A percentile compares a stretch with the other conserved stretches of the same genome.
Conservation (phyloP, 176 grass and related monocot genomes). For the Bothriochloa decipiens region DNA sequence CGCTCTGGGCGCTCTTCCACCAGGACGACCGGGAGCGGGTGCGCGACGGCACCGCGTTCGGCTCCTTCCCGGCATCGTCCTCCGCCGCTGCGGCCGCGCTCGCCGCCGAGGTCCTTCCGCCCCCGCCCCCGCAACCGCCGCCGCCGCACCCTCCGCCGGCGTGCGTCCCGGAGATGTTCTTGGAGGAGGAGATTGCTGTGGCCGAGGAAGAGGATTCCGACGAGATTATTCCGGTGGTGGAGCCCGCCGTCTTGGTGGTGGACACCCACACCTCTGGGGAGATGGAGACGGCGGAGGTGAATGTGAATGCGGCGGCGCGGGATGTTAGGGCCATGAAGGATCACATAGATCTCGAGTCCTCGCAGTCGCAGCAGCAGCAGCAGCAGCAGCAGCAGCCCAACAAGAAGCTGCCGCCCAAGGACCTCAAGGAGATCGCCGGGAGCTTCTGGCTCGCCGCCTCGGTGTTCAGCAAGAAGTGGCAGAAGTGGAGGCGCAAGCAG, state of each 20-base stretch:
- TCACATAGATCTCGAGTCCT: constrained; percentile 88
- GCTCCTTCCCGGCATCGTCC: constrained; percentile 58
- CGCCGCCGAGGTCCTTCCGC: constrained; percentile 45
- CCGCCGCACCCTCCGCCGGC: constrained; percentile 15
- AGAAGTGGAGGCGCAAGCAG: constrained; percentile 90
- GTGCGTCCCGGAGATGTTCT: constrained; percentile 42
- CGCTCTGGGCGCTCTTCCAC: constrained; percentile 93
- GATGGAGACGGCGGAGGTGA: constrained; percentile 48
- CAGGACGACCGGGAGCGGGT: constrained; percentile 82
- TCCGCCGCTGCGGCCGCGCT: constrained; percentile 51
- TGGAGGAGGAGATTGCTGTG: constrained; percentile 58
- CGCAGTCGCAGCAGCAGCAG: constrained; percentile 41
- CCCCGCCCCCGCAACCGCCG: constrained; percentile 7
- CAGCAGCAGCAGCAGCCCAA: constrained; percentile 30
- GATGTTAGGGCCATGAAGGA: constrained; percentile 77
- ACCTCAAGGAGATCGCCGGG: constrained; percentile 91
- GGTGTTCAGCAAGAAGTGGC: constrained; percentile 99
- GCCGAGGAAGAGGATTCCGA: constrained; percentile 55
- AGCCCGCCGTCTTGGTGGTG: constrained; percentile 49
- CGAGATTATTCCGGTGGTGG: constrained; percentile 62
- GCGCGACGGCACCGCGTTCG: constrained; percentile 57
- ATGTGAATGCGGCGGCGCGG: not conserved
- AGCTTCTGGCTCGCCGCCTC: constrained; percentile 98
- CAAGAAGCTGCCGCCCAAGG: constrained; percentile 62
- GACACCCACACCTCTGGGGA: constrained; percentile 61